A percentile compares a stretch with the other conserved stretches of the same genome.
Evolutionary conservation across 805 yeast species (phyloP).

Genomic region (Candida sphagnicola): DNA sequence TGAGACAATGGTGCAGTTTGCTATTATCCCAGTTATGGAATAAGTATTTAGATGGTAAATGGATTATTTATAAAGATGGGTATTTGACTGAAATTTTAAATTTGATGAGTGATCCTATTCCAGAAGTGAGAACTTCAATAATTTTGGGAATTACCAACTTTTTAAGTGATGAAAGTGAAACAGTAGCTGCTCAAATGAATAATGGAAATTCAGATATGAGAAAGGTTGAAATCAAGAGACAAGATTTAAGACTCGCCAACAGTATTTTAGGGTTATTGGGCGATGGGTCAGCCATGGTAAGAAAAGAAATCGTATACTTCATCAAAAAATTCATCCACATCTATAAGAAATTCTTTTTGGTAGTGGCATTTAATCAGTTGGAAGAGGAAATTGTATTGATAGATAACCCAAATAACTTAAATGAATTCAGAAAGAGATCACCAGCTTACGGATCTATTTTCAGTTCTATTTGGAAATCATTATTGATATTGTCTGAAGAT

Average conservation of each 20-base stretch:
- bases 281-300: constrained; percentile 86
- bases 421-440: constrained; percentile 59
- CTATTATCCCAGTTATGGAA: constrained; percentile 74
- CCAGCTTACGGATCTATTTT: constrained; percentile 87
- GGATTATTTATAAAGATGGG: constrained; percentile 63
- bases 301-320: constrained; percentile 79
- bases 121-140: constrained; percentile 89
- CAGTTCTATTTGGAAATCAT: constrained; percentile 82
- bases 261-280: constrained; percentile 64
- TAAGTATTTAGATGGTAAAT: constrained; percentile 69
- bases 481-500: constrained; percentile 78
- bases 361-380: constrained; percentile 80
- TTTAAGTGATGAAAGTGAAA: constrained; percentile 42
- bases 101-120: constrained; percentile 81
- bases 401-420: constrained; percentile 58
- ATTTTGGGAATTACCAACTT: constrained; percentile 70
- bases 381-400: constrained; percentile 72
- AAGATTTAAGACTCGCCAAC: constrained; percentile 67
- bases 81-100: constrained; percentile 52
- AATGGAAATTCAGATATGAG: constrained; percentile 26
- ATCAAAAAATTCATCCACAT: constrained; percentile 69
- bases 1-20: constrained; percentile 90
- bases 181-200: constrained; percentile 8
- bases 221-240: constrained; percentile 52
- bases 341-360: constrained; percentile 71